Base-by-base conservation (phyloP, 2,329 filamentous ascomycete species). In the Aspergillus fumigatiaffinis region DNA sequence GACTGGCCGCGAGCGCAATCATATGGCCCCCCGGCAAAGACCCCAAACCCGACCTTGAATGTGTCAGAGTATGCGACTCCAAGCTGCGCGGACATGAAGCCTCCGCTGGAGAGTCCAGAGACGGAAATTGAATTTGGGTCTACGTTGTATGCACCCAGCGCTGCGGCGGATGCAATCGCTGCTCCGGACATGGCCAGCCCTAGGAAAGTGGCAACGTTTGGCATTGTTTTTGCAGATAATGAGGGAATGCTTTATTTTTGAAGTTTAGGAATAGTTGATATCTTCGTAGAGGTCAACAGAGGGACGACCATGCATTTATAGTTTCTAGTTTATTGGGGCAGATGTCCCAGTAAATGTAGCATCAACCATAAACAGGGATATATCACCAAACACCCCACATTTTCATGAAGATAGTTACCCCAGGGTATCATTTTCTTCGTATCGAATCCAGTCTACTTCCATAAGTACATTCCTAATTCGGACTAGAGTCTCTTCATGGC, bases 51-150 rank as follows among this genome's bases (percentile, higher is more conserved):
- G 28, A 47, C 32, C 10, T 56, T 51, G 52, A 62, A 63, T 3
- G 55, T 51, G 9, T 56, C 48, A 6, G 60, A 62, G 41, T 62
- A 63, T 29, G 60, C 61, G 17, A 62, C 55, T 10, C 60, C 61
- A 3, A 63, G 58, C 51, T 63, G 61, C 7, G 53, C 60, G 1
- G 61, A 50, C 49, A 63, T 59, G 50, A 58, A 63, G 0, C 61
- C 60, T 5, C 60, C 61, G 48, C 60, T 63, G 9, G 60, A 63
- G 6, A 61, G 52, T n/a, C 60, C 58, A 3, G 61, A 63, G 35
- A 63, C 56, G 1, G 61, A 63, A 25, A 59, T 35, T 48, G 51
- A 52, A 26, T 44, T 49, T 0, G 57, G 52, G 46, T 62, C 56
- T n/a, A 63, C 49, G 52, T 60, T 62, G 35, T 60, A 62, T 20